These are phyloP conservation scores for Staphylotrichum tortipilum DNA, from an alignment of 495 filamentous ascomycete species.

Conservation along the genomic window DNA sequence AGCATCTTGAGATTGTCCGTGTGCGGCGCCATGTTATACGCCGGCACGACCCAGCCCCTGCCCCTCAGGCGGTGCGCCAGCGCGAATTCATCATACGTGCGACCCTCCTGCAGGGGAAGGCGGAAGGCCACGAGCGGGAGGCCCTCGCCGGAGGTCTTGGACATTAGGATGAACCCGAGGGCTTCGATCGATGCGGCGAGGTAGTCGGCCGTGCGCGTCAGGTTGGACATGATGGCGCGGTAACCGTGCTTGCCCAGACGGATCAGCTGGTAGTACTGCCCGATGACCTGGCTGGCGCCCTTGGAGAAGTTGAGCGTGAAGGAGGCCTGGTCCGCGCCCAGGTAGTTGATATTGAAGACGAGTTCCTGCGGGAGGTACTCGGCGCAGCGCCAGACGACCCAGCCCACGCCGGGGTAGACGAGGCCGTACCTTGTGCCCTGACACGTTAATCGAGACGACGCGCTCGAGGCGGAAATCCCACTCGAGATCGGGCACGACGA, in stretches of 20 bases:
- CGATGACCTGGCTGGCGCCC: conserved; percentile 84
- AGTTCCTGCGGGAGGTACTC: conserved; percentile 81
- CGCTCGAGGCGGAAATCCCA: conserved; percentile 87
- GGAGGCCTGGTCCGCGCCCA: conserved; percentile 88
- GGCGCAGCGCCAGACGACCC: conserved; percentile 80
- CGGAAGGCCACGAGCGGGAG: conserved; percentile 83
- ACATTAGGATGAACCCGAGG: conserved; percentile 79
- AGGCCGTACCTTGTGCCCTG: conserved; percentile 77
- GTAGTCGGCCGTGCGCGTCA: conserved; percentile 77
- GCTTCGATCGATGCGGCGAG: conserved; percentile 58
- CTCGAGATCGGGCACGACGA: conserved; percentile 66
- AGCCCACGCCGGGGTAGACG: conserved; percentile 86
- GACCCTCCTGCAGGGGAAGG: conserved; percentile 45
- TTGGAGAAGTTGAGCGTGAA: conserved; percentile 98
- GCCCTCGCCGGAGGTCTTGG: conserved; percentile 61
- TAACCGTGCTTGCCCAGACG: conserved; percentile 85
- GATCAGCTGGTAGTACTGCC: conserved; percentile 94
- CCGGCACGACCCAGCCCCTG: conserved; percentile 83
- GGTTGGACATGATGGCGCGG: conserved; percentile 75
- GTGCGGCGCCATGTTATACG: conserved; percentile 90
- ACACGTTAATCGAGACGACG: conserved; percentile 87
- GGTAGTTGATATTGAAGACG: conserved; percentile 97
- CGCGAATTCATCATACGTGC: conserved; percentile 74
- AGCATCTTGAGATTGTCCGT: conserved; percentile 72
- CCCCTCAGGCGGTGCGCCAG: conserved; percentile 74